Base-by-base conservation (phyloP, 805 yeast genomes). In the Candida hispaniensis region DNA sequence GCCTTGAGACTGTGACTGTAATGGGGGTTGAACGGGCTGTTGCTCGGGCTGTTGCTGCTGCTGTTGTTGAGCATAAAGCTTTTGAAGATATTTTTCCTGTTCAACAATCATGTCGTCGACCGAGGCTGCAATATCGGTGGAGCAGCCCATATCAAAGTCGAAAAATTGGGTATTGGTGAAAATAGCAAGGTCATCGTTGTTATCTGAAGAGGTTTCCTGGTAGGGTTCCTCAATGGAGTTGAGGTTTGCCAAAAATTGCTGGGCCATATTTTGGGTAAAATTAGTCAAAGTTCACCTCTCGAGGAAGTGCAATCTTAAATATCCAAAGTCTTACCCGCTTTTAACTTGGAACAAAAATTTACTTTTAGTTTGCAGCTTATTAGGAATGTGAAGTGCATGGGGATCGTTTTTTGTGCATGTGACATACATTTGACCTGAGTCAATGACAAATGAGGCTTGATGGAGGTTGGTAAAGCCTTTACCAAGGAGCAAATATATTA, bases 81-180 rank as follows among this genome's bases (percentile, higher is more conserved):
- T 45, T 41, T 57, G 61, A 23, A 57, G 47, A 44, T 49, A 55
- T 43, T 51, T 51, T 42, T 57, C 61, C 45, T 57, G 61, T 46
- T 56, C 59, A 59, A 57, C 58, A 40, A 57, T 41, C 44, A 57
- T 44, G 44, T 56, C 60, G 36, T 57, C 64, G 14, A 56, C 60
- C 2, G 60, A 51, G 7, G 57, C 55, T 8, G 60, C 60, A 34
- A 61, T 58, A 41, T 61, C 63, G 18, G 65, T 59, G 29, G 61
- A 46, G 26, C 61, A 48, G 34, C 67, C 67, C 47, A 61, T 50
- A 38, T 61, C 67, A 39, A 62, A 53, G 48, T 61, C 66, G 45
- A 61, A 61, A 46, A 61, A 61, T 34, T 58, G 57, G 21, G 66
- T 62, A 45, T 60, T 60, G 30, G 64, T 43, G 48, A 62, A 61